Conservation (phyloP, 1,284 basidiomycete genomes). For the Apiotrichum gracile region DNA sequence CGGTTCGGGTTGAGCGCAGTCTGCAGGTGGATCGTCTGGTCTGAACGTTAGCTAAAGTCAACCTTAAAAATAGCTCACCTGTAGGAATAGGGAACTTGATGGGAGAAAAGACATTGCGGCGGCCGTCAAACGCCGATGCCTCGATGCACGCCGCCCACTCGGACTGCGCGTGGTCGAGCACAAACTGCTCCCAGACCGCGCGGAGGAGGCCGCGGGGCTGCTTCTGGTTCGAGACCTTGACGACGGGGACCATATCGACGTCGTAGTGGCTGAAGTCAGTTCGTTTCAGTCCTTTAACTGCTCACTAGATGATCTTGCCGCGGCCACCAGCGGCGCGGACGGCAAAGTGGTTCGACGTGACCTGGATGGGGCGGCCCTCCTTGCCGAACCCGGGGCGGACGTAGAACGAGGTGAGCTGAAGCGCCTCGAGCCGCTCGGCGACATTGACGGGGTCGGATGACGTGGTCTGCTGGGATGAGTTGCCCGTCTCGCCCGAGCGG, state of each 20-base stretch:
- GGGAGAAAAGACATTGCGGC: conserved; percentile 39
- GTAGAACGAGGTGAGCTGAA: conserved; percentile 26
- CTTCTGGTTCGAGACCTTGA: conserved; percentile 33
- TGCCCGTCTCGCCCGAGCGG: neutral
- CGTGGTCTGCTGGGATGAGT: neutral
- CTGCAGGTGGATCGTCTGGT: conserved; percentile 8
- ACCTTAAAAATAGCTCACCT: conserved; percentile 13
- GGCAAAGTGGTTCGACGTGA: conserved; percentile 30
- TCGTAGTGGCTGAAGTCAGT: conserved; percentile 38
- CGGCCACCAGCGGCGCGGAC: conserved; percentile 23
- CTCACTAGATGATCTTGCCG: conserved; percentile 37
- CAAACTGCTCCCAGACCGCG: conserved; percentile 30
- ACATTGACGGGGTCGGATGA: conserved; percentile 1
- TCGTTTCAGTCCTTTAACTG: neutral
- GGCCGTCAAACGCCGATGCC: conserved; percentile 32
- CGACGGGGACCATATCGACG: conserved; percentile 41
- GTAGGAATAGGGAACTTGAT: conserved; percentile 25
- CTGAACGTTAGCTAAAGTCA: neutral
- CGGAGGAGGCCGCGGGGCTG: conserved; percentile 25
- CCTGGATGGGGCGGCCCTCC: conserved; percentile 18
- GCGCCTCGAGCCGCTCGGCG: conserved; percentile 16
- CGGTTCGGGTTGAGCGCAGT: conserved; percentile 30
- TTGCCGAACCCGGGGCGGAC: conserved; percentile 32
- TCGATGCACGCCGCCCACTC: conserved; percentile 20
- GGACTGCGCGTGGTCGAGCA: conserved; percentile 18